Conservation (phyloP, 148 eudicot genomes). For the Rheum nobile region DNA sequence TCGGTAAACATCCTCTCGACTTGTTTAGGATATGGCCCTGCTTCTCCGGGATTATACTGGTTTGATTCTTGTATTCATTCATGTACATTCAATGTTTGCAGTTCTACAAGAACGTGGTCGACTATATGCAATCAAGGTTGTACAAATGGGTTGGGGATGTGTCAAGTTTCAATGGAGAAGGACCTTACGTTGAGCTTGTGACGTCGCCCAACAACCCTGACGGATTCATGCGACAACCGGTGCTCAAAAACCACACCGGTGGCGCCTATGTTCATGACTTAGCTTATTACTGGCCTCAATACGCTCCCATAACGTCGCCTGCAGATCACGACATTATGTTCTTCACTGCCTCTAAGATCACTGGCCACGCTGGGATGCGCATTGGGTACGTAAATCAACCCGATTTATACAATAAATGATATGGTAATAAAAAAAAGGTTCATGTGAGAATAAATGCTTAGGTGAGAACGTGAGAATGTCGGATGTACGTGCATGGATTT, state of each 20-base stretch:
- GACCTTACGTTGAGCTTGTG: constrained; percentile 81
- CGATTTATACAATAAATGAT: not conserved
- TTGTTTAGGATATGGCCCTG: too few species aligned
- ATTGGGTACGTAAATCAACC: constrained; percentile 44
- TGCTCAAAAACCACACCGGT: constrained; percentile 36
- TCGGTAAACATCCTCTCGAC: too few species aligned
- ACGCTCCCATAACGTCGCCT: constrained; percentile 60
- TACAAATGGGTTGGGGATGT: constrained; percentile 92
- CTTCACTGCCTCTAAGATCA: constrained; percentile 87
- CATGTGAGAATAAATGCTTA: too few species aligned
- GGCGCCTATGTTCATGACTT: constrained; percentile 75
- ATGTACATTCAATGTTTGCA: constrained; percentile 19
- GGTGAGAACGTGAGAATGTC: too few species aligned
- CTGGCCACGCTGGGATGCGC: constrained; percentile 92
- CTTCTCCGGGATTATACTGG: too few species aligned
- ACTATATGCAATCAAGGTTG: constrained; percentile 74
- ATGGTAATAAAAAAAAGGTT: too few species aligned
- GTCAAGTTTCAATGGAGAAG: constrained; percentile 32
- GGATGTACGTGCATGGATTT: too few species aligned
- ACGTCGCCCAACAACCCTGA: constrained; percentile 99
- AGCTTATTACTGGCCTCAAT: constrained; percentile 99
- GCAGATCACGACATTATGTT: constrained; percentile 87
- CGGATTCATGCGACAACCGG: constrained; percentile 57
- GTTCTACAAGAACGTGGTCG: constrained; percentile 71
- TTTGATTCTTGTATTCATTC: too few species aligned